phyloP scores from a whole-genome alignment of 257 asterid species.

The Lavandula angustifolia region DNA sequence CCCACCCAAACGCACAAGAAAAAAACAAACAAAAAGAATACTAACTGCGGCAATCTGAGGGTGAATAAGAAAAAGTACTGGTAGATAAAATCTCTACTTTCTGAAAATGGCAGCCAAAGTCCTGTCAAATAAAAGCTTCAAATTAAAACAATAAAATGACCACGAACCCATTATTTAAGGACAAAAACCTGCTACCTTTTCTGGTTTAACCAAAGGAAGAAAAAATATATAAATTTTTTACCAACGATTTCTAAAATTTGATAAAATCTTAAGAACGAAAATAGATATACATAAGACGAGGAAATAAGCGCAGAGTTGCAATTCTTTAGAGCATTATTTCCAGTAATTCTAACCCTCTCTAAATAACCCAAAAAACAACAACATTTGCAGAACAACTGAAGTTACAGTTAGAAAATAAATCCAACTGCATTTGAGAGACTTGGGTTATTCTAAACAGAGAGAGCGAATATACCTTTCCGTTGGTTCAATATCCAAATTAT shows the following conservation, averaged over 20 bases:
- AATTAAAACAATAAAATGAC: background rate
- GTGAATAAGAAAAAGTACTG: conserved; percentile 7
- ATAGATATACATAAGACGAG: background rate
- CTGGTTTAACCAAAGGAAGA: conserved; percentile 17
- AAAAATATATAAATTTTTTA: background rate
- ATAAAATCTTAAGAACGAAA: background rate
- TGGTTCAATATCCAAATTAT: conserved; percentile 45
- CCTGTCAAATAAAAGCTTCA: conserved; percentile 23
- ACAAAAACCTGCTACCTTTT: conserved; percentile 10
- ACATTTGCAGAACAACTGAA: background rate
- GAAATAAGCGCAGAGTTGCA: background rate
- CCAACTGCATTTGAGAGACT: background rate
- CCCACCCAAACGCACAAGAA: background rate
- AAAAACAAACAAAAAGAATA: background rate
- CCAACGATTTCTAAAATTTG: conserved; percentile 11
- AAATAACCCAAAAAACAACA: conserved; percentile 11
- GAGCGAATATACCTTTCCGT: conserved; percentile 48
- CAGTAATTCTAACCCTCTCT: background rate
- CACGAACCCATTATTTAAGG: conserved; percentile 2
- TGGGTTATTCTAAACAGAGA: background rate
- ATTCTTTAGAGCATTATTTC: background rate
- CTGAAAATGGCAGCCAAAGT: conserved; percentile 31
- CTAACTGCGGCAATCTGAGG: background rate
- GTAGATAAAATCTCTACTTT: conserved; percentile 23
- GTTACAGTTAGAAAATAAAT: background rate